Conservation (phyloP, 2,329 filamentous ascomycete species). For the Fusarium ramigenum region DNA sequence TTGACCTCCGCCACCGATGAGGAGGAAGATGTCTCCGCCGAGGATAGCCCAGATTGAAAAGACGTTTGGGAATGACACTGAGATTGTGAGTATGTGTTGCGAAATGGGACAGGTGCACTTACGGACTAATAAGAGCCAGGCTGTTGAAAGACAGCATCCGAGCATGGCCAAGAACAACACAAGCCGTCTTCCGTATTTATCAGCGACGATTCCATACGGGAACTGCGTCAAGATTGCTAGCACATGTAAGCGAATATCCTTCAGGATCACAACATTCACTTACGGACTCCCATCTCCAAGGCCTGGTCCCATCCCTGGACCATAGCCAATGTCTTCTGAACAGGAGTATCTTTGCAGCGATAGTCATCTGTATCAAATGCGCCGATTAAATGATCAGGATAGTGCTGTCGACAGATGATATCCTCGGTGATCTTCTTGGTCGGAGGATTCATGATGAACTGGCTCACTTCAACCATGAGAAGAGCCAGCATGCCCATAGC, state of each 20-base stretch:
- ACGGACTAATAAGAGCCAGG: constrained; percentile 48
- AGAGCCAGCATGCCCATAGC: constrained; percentile 51
- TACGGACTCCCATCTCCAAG: constrained; percentile 58
- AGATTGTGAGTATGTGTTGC: constrained; percentile 5
- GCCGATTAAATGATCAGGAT: constrained; percentile 51
- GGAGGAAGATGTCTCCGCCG: constrained; percentile 46
- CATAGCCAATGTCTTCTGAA: constrained; percentile 63
- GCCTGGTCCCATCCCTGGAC: constrained; percentile 58
- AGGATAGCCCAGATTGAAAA: constrained; percentile 54
- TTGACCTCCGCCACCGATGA: constrained; percentile 54
- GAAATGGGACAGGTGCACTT: constrained; percentile 4
- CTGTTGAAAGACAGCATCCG: constrained; percentile 42
- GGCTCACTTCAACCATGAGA: constrained; percentile 55
- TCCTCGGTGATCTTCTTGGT: constrained; percentile 61
- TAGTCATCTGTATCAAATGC: constrained; percentile 48
- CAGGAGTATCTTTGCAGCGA: constrained; percentile 58
- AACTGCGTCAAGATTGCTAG: constrained; percentile 55
- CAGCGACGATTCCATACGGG: constrained; percentile 57
- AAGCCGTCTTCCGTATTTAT: constrained; percentile 56
- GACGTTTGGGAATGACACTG: constrained; percentile 50
- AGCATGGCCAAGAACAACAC: constrained; percentile 52
- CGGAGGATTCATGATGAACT: constrained; percentile 52
- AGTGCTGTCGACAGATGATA: constrained; percentile 61
- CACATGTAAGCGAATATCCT: neutral
- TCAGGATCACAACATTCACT: constrained; percentile 10